Base-by-base conservation (phyloP, 2,329 filamentous ascomycete genomes). In the Penicillium sp. region DNA sequence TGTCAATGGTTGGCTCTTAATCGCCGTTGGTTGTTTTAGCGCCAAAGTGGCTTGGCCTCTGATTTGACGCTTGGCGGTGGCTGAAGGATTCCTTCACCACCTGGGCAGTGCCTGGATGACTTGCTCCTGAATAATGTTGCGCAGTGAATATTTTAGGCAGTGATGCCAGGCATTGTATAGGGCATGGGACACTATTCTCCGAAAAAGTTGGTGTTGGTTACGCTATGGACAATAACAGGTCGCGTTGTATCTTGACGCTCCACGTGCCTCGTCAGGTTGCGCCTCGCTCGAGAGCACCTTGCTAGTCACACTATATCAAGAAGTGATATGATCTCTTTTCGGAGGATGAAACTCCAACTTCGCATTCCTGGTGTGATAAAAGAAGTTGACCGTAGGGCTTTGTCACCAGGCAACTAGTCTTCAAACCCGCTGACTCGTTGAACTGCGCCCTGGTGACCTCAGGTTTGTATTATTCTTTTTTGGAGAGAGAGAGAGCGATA, bases 51-150 rank as follows among this genome's bases (percentile, higher is more conserved):
- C 51, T 46, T 40, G 48, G 35, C 8, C 25, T 43, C 29, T 66
- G 52, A 64, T 62, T 66, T 42, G 64, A 42, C 46, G 13, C 31
- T 17, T 29, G 56, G 50, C 51, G 23, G 57, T 47, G 46, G 38
- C 50, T 54, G 45, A 45, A 25, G 46, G 27, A 33, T 19, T 33
- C 33, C 53, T 42, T 40, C 37, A 17, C 6, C 31, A 33, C 31
- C 31, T 33, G 31, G 31, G 31, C 31, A 13, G 31, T 33, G 31
- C 4, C 12, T 33, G 31, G 31, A 25, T 35, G 31, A 17, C 23
- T 40, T 48, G 19, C 17, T 19, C 19, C 38, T 35, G 21, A 19
- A 33, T 37, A 42, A 41, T 38, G 31, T 27, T 50, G 40, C 47
- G 29, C 46, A 35, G 45, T 31, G 23, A 31, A 46, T 60, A 61